Base-by-base conservation (phyloP, 2,329 filamentous ascomycete genomes). In the Fusarium hainanense region DNA sequence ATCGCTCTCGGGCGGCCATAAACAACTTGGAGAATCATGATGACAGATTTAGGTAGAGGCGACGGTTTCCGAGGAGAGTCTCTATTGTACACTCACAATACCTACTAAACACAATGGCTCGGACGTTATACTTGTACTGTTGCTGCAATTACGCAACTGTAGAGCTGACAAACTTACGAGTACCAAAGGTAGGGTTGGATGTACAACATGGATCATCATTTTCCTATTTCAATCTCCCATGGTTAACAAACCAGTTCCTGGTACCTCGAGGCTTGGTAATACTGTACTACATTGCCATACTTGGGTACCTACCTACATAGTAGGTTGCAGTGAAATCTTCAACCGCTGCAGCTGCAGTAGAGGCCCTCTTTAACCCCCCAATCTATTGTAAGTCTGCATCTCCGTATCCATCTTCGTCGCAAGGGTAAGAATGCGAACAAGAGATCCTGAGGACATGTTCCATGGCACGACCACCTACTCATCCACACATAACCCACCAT, bases 1-100 rank as follows among this genome's bases (percentile, higher is more conserved):
- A 70, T 75, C 73, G 73, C 73, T 66, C 58, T 73, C 69, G 66
- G 67, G 61, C 67, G 65, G 72, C 58, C 49, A 49, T 70, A 23
- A 20, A 34, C 32, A 16, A 34, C 41, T 37, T 46, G 52, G 54
- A 37, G 57, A 47, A 51, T 68, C 67, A 68, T 70, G 67, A 70
- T 60, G 63, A 40, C 32, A 47, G 44, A 28, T 27, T 61, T 12
- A 41, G 34, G 52, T 10, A 40, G 40, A 37, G 18, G 43, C 43
- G 49, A 54, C 27, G 20, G 40, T 70, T 37, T 68, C 62, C 30
- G 50, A 54, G 50, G 50, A 43, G 30, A 50, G 16, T 25, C 7
- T 6, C 21, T 46, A 21, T 32, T 28, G 20, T 6, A 37, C 34
- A n/a, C 14, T 37, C 12, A 14, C 14, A 34, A 32, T 9, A 5